Evolutionary conservation across 371 early-diverging fungal species (phyloP).

Genomic region (Mortierella sp.): DNA sequence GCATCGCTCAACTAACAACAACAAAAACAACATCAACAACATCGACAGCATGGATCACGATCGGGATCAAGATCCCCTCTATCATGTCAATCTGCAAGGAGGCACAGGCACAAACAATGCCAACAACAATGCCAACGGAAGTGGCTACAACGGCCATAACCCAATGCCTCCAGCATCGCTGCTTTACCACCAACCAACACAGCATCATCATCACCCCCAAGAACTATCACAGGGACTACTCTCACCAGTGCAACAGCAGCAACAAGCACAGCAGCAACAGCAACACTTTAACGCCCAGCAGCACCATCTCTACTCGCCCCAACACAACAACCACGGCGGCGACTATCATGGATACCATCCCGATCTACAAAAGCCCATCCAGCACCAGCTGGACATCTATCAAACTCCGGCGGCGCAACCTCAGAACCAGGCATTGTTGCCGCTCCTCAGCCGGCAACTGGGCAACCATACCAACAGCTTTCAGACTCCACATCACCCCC

Average conservation of each 20-base stretch:
- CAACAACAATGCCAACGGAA: background rate
- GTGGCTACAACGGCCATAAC: slow-evolving; percentile 1
- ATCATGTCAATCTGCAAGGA: slow-evolving; percentile 2
- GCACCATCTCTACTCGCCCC: slow-evolving; percentile 24
- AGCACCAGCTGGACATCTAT: slow-evolving; percentile 48
- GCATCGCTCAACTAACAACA: background rate
- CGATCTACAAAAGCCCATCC: slow-evolving; percentile 38
- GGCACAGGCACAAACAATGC: background rate
- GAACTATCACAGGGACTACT: slow-evolving; percentile 13
- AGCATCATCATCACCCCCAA: slow-evolving; percentile 16
- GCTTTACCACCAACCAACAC: slow-evolving; percentile 17
- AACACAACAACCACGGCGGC: slow-evolving; percentile 19
- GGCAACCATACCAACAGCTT: slow-evolving; percentile 28
- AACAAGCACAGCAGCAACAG: slow-evolving; percentile 19
- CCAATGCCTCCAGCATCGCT: background rate
- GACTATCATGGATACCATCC: slow-evolving; percentile 26
- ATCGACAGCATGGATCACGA: slow-evolving; percentile 10
- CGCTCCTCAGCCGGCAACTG: slow-evolving; percentile 36
- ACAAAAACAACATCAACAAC: background rate
- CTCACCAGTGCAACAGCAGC: slow-evolving; percentile 13
- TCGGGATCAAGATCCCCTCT: slow-evolving; percentile 14
- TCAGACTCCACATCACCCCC: slow-evolving; percentile 36
- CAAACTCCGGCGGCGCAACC: slow-evolving; percentile 35
- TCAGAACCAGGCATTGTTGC: slow-evolving; percentile 37
- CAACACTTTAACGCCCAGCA: slow-evolving; percentile 18